Evolutionary conservation across 164 flowering plant genomes (phyloP), one percentile per base, ranked within the genome.

Genomic region (Tinospora cordifolia): DNA sequence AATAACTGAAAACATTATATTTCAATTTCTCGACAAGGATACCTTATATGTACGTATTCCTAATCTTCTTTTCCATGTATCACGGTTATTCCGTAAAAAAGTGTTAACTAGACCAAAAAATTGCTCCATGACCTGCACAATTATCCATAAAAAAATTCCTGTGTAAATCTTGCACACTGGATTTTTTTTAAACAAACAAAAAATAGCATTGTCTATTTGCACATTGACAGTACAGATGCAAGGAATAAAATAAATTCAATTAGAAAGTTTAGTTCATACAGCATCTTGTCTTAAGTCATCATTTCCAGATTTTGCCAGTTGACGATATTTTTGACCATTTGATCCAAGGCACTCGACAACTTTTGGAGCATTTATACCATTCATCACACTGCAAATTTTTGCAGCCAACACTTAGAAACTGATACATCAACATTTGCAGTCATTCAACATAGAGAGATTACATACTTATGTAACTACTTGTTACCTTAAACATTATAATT

Each of bases 211-310:
- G 65, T 14, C 14, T 39, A 57, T 39, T 22, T 27, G 25, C 57
- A 25, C 30, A 49, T n/a, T n/a, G n/a, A n/a, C n/a, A 30, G 4
- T 30, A 30, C 4, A 30, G 36, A 30, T 30, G 36, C 66, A n/a
- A 66, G 19, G 25, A 40, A 67, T 25, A 13, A 36, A 21, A 67
- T 39, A 26, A 65, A 7, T 19, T 51, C 41, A 58, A 62, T 44
- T 19, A 65, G 1, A 8, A 69, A 21, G 49, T 3, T 27, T 41
- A 17, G 70, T 3, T 66, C 88, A 76, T 88, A 94, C 98, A 80
- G 99, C 99, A 87, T 94, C 99, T 78, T 94, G 99, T 86, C 99
- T 81, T n/a, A 92, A 83, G 77, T 94, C 99, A 82, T 92, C 99
- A 78, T 94, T 94, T 79, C 99, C 99, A 75, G 99, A 94, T 84